phyloP scores from a whole-genome alignment of 2,329 filamentous ascomycete species.

The Cladosporium colombiae region DNA sequence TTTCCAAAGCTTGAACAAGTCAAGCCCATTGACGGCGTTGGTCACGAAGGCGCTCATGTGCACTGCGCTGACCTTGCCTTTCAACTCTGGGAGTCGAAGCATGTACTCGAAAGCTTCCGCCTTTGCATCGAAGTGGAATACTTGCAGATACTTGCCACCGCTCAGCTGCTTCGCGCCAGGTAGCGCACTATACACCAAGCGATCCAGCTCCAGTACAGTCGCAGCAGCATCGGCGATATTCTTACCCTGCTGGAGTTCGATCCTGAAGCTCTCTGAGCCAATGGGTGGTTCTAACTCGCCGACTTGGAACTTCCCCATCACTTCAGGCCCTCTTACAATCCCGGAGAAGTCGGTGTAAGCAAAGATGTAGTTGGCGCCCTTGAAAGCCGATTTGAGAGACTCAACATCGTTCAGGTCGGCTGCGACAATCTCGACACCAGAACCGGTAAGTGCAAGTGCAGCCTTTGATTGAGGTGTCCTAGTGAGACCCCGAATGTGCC shows the following conservation, averaged over 20 bases:
- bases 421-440: slow-evolving; percentile 42
- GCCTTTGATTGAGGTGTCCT: slow-evolving; percentile 44
- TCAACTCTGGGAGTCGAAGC: slow-evolving; percentile 6
- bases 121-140: slow-evolving; percentile 48
- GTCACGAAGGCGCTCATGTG: slow-evolving; percentile 21
- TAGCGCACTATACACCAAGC: slow-evolving; percentile 43
- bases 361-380: slow-evolving; percentile 42
- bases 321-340: slow-evolving; percentile 22
- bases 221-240: slow-evolving; percentile 58
- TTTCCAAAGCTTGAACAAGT: slow-evolving; percentile 25
- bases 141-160: slow-evolving; percentile 43
- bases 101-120: slow-evolving; percentile 31
- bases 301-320: slow-evolving; percentile 9
- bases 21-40: slow-evolving; percentile 12
- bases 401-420: slow-evolving; percentile 38
- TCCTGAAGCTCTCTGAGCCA: slow-evolving; percentile 48
- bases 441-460: slow-evolving; percentile 34
- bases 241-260: slow-evolving; percentile 54
- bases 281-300: slow-evolving; percentile 18
- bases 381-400: slow-evolving; percentile 40
- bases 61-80: slow-evolving; percentile 22
- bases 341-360: slow-evolving; percentile 21
- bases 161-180: slow-evolving; percentile 39
- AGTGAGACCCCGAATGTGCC: slow-evolving; percentile 42
- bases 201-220: slow-evolving; percentile 34